These are phyloP conservation scores for Thermochaetoides thermophila DNA, from an alignment of 495 filamentous ascomycete species.

Conservation along the genomic window DNA sequence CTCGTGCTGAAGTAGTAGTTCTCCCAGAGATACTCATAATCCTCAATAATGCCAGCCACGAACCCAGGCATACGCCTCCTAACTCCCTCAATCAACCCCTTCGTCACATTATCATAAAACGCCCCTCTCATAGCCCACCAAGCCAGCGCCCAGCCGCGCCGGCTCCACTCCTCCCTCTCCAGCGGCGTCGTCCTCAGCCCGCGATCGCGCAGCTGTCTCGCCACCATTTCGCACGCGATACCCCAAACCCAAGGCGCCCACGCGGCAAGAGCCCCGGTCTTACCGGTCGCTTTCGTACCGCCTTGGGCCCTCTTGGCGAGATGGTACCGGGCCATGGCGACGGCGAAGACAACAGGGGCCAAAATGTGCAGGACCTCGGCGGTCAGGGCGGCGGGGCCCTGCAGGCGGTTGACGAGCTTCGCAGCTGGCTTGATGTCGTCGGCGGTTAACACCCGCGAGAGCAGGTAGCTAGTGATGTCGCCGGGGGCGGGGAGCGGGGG, in stretches of 20 bases:
- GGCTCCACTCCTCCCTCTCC: constrained; percentile 74
- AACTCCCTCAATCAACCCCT: constrained; percentile 58
- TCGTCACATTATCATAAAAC: constrained; percentile 89
- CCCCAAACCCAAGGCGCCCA: constrained; percentile 92
- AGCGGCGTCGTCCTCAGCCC: constrained; percentile 64
- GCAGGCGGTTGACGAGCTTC: constrained; percentile 61
- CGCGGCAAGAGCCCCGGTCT: constrained; percentile 34
- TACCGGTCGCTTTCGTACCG: no score
- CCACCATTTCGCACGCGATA: constrained; percentile 71
- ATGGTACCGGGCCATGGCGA: constrained; percentile 67
- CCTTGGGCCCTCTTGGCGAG: no score
- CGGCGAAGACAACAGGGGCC: constrained; percentile 74
- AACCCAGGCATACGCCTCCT: constrained; percentile 62
- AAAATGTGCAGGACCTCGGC: constrained; percentile 87
- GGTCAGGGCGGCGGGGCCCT: constrained; percentile 52
- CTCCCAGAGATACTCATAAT: constrained; percentile 96
- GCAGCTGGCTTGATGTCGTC: constrained; percentile 90
- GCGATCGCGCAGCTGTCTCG: constrained; percentile 64
- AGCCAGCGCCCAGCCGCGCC: constrained; percentile 73
- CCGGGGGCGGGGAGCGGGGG: constrained; percentile 64
- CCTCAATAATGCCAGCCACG: constrained; percentile 70
- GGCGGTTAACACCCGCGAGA: constrained; percentile 81
- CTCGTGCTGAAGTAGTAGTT: constrained; percentile 75
- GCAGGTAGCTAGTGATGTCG: constrained; percentile 72
- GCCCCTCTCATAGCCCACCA: constrained; percentile 96